These are phyloP conservation scores for Nymphaea colorata DNA, from an alignment of 164 flowering plant genomes.

Conservation along the genomic window DNA sequence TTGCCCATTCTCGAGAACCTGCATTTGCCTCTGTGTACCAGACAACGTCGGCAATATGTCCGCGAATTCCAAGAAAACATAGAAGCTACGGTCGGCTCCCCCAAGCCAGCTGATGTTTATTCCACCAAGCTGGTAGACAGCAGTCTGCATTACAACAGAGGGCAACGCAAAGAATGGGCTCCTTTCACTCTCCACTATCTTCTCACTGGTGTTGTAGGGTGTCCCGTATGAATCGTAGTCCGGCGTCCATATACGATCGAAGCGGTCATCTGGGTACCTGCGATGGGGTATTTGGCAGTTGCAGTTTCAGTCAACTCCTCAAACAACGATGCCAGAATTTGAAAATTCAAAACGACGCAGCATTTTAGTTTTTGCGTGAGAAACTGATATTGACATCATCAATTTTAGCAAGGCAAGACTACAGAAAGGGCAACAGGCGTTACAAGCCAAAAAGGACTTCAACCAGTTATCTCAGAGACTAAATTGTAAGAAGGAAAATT, in stretches of 20 bases:
- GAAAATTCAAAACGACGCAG: too few relatives aligned
- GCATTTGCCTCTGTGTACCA: background rate
- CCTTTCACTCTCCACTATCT: background rate
- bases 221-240: background rate
- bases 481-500: too few relatives aligned
- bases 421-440: too few relatives aligned
- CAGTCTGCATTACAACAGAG: slow-evolving; percentile 17
- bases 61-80: slow-evolving; percentile 24
- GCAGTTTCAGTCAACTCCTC: too few relatives aligned
- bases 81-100: slow-evolving; percentile 6
- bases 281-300: too few relatives aligned
- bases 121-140: slow-evolving; percentile 3
- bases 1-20: too few relatives aligned
- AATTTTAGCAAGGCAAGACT: too few relatives aligned
- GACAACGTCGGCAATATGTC: slow-evolving; percentile 13
- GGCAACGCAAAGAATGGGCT: slow-evolving; percentile 9
- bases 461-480: too few relatives aligned
- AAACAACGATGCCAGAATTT: too few relatives aligned
- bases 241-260: slow-evolving; percentile 9
- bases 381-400: too few relatives aligned
- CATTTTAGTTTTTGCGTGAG: too few relatives aligned
- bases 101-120: background rate
- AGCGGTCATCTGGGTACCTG: slow-evolving; percentile 4
- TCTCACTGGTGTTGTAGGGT: background rate
- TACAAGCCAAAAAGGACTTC: too few relatives aligned